Evolutionary conservation across 768 basidiomycete species (phyloP), one percentile per base, ranked within the genome.

Genomic region (Termitomyces eurrhizus): DNA sequence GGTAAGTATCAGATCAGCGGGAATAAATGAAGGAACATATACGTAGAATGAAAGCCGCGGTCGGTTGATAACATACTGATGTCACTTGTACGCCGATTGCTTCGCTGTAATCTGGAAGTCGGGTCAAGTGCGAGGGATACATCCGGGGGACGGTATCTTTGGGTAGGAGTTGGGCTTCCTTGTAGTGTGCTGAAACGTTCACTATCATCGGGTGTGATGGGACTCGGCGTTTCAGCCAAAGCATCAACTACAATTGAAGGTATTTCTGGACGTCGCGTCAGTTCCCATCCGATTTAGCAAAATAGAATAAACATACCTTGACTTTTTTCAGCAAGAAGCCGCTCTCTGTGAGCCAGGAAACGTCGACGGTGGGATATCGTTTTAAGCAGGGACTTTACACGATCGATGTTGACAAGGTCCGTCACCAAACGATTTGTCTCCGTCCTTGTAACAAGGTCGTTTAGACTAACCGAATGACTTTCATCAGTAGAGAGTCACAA

Each of bases 321-420:
- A 62, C 76, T 75, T 32, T 76, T 62, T 68, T 72, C 65, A 70
- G 72, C 12, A 73, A 69, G 65, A 36, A 73, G 74, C 56, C 78
- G 70, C 62, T 86, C 83, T 55, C 80, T 74, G 59, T 76, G 63
- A 1, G 77, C 81, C 48, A 91, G 68, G 74, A 88, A 93, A 58
- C 84, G 79, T 44, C 89, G 81, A 6, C 93, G 86, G 63, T 81
- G 82, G 7, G 86, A 83, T 49, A 93, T 89, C 57, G 88, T 89
- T 59, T 81, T 80, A n/a, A 97, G 74, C 52, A 94, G 71, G 0
- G 92, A 93, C 45, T 86, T 83, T 13, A 95, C 91, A 53, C 87
- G 84, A 72, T 96, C 95, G 48, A 95, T 73, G 68, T 92, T 90
- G 44, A 95, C 89, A 9, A 92, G 80, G 67, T 93, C 92, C 0